Base-by-base conservation (phyloP, 176 grass and related monocot species). In the Bromus sterilis region DNA sequence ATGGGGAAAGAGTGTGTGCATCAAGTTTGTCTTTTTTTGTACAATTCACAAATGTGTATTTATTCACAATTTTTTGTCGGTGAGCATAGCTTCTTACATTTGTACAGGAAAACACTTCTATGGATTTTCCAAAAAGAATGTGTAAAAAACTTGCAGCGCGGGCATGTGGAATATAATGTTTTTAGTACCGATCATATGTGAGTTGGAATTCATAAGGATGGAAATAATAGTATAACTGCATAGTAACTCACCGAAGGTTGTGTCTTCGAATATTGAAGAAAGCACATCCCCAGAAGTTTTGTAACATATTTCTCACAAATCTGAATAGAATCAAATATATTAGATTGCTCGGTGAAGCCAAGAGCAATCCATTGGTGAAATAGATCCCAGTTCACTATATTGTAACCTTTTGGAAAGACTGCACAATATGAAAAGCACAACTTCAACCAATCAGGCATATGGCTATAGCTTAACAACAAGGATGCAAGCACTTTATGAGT, bases 391-490 rank as follows among this genome's bases (percentile, higher is more conserved):
- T 80, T 81, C 25, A 20, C 3, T 24, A 89, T 68, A 18, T 26
- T 6, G 2, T 35, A 23, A 31, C 68, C 66, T 76, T 86, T 82
- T 30, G 49, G 62, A 41, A 81, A 85, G 2, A 78, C 20, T 10
- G 60, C 81, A 37, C 77, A 85, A 13, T 85, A 85, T 9, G 74
- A 51, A 48, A 89, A 86, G 2, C 82, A 85, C 34, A 76, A 16
- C 46, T 59, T 75, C 43, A 84, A 29, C 7, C 29, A 3, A 15
- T 1, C 6, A 2, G 9, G 32, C 86, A 89, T 89, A 16, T 23
- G 7, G 0, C 12, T 9, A 40, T 56, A 80, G 9, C 63, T 80
- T 56, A 80, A 21, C 8, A 6, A 9, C 23, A 56, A 36, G 3
- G 30, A 80, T 11, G 31, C 12, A 21, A 80, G 31, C 33, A 80